Base-by-base conservation (phyloP, 1,139 yeast genomes). In the Meyerozyma athensensis region DNA sequence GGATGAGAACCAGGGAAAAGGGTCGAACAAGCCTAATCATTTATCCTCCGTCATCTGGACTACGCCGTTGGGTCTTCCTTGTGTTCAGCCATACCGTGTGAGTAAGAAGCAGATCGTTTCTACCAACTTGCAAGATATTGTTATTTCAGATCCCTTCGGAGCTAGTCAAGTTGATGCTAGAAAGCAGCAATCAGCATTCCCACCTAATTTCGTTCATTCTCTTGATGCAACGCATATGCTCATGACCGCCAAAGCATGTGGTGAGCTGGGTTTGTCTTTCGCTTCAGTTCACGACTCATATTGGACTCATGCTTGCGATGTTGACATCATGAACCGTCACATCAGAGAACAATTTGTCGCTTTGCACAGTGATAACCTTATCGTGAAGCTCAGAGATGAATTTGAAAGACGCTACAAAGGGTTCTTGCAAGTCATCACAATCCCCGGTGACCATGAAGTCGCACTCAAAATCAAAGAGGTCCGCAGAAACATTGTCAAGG, bases 261-360 rank as follows among this genome's bases (percentile, higher is more conserved):
- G 83, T n/a, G 71, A 77, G 34, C 56, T 58, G 4, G 79, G 76
- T 0, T 59, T 92, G 39, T 68, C 79, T n/a, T 92, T 94, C 69
- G 97, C 98, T 0, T 82, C 97, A 0, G 99, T 92, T 23, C 99
- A 92, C 61, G 99, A 92, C 59, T 90, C 97, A 1, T 92, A 86
- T 58, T 92, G 99, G 99, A 89, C 98, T 0, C 98, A 94, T 59
- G 97, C 98, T 1, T 68, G 79, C 30, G 94, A 86, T 55, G 79
- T 92, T 23, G 83, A 81, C 46, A 56, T 51, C 6, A 83, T 92
- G 94, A 87, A 82, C 57, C 53, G 51, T n/a, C 66, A 74, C 35
- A 67, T 92, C 44, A 77, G 99, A 54, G 80, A 84, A 31, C 81
- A 86, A 42, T 92, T 92, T 60, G 84, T 92, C 43, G 65, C 73